Evolutionary conservation across 2,329 filamentous ascomycete species (phyloP).

Genomic region (Paecilomyces sp.): DNA sequence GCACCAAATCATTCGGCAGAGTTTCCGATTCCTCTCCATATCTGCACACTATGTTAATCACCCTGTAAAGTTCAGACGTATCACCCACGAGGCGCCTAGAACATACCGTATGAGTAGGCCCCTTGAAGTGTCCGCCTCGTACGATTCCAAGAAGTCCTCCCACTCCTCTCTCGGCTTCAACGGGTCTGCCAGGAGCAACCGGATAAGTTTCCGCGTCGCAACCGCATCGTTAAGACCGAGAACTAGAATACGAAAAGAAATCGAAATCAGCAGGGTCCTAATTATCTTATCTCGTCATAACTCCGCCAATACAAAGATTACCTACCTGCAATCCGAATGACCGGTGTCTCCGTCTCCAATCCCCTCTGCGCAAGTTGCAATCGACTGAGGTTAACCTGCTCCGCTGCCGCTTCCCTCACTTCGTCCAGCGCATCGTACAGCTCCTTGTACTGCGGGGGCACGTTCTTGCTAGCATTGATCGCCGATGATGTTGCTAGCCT

Average conservation of each 20-base stretch:
- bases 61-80: neutral
- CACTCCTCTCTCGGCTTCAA: conserved; percentile 56
- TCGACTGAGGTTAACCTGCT: conserved; percentile 52
- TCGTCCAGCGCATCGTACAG: conserved; percentile 48
- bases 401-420: conserved; percentile 46
- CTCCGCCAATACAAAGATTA: conserved; percentile 2
- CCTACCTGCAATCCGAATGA: conserved; percentile 50
- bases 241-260: conserved; percentile 24
- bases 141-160: conserved; percentile 55
- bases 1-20: conserved; percentile 44
- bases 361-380: conserved; percentile 54
- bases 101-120: conserved; percentile 59
- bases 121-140: conserved; percentile 41
- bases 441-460: conserved; percentile 45
- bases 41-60: conserved; percentile 21
- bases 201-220: conserved; percentile 54
- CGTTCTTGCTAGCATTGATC: conserved; percentile 46
- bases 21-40: conserved; percentile 47
- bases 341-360: conserved; percentile 46
- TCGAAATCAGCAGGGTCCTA: neutral
- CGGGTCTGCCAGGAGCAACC: conserved; percentile 64
- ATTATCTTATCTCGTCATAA: neutral
- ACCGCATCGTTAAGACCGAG: conserved; percentile 44
- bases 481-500: conserved; percentile 45
- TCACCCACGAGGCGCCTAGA: conserved; percentile 5